Evolutionary conservation across 139 green algal genomes (phyloP).

Genomic region (Chlamydomonas sphaeroides): DNA sequence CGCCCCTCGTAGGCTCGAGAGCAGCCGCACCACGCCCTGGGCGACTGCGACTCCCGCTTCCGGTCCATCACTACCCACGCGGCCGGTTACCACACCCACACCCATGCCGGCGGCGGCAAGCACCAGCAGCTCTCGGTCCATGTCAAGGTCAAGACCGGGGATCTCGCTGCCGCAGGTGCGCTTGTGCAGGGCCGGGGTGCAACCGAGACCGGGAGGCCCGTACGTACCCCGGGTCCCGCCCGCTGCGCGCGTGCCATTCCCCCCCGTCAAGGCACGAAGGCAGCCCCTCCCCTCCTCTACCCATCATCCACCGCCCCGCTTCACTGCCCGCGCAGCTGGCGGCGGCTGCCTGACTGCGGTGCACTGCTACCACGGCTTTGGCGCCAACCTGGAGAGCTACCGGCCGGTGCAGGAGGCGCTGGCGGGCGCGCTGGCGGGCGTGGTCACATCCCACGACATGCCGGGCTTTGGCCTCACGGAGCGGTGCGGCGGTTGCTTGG

Average conservation of each 20-base stretch:
- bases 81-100: background rate
- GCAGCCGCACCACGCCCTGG: slow-evolving; percentile 57
- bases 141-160: slow-evolving; percentile 35
- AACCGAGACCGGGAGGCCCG: no score
- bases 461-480: slow-evolving; percentile 88
- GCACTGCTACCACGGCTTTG: slow-evolving; percentile 91
- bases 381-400: slow-evolving; percentile 79
- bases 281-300: no score
- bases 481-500: no score
- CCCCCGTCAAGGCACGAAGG: no score
- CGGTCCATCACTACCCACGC: slow-evolving; percentile 31
- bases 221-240: background rate
- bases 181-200: no score
- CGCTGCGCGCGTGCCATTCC: background rate
- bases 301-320: background rate
- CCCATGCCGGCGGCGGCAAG: background rate
- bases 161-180: background rate
- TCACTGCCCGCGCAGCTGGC: background rate
- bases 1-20: slow-evolving; percentile 47
- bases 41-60: slow-evolving; percentile 70
- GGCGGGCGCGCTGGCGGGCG: slow-evolving; percentile 53
- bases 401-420: slow-evolving; percentile 65
- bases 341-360: slow-evolving; percentile 32
- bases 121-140: slow-evolving; percentile 25
- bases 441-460: slow-evolving; percentile 86